These are phyloP conservation scores for Coemansia umbellata DNA, from an alignment of 192 early-diverging fungal species.

Conservation along the genomic window DNA sequence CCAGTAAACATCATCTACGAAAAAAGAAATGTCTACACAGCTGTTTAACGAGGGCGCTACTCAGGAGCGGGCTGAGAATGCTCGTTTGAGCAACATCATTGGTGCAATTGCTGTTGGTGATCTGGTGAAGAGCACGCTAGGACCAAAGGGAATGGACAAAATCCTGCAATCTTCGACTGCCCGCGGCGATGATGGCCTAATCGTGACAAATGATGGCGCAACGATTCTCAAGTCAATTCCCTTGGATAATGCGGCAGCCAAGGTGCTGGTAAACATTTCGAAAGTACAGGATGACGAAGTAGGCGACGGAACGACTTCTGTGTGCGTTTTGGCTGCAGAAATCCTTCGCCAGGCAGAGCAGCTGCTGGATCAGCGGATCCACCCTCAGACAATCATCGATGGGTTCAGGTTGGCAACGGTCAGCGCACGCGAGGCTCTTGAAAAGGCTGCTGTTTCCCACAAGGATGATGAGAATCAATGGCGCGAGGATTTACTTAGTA, in stretches of 20 bases:
- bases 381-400: conserved; percentile 96
- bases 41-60: conserved; percentile 93
- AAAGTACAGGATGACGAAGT: conserved; percentile 99
- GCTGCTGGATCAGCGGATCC: conserved; percentile 89
- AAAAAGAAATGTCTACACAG: conserved; percentile 56
- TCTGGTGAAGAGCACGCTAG: conserved; percentile 94
- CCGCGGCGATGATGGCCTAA: conserved; percentile 67
- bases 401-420: conserved; percentile 88
- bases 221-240: conserved; percentile 98
- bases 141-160: conserved; percentile 99
- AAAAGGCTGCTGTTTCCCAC: conserved; percentile 77
- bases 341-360: conserved; percentile 90
- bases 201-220: conserved; percentile 98
- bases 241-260: conserved; percentile 97
- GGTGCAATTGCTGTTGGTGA: conserved; percentile 99
- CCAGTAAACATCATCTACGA: too few species aligned
- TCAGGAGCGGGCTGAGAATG: conserved; percentile 97
- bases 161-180: conserved; percentile 81
- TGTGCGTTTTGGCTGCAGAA: conserved; percentile 96
- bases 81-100: conserved; percentile 85
- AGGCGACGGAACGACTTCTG: conserved; percentile 99
- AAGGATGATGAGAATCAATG: conserved; percentile 67
- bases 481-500: conserved; percentile 90
- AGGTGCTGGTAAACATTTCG: conserved; percentile 96
- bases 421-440: conserved; percentile 81